Conservation (phyloP, 257 asterid genomes). For the Solanum pinnatisectum region DNA sequence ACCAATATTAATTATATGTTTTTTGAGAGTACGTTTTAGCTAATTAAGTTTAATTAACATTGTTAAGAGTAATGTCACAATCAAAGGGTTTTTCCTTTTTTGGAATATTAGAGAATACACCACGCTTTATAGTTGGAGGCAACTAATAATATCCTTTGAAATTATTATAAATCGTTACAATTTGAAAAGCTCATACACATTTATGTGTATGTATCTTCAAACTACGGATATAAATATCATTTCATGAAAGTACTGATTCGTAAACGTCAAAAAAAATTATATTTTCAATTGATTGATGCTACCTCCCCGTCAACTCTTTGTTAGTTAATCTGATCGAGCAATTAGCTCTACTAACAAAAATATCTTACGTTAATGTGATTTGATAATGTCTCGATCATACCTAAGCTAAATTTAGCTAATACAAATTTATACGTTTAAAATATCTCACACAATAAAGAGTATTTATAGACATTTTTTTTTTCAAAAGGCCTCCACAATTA, state of each 20-base stretch:
- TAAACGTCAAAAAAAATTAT: fast-evolving
- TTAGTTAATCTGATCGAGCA: neutral
- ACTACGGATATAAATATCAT: no score
- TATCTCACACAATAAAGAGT: no score
- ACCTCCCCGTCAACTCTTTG: no score
- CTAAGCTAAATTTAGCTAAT: no score
- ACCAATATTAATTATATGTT: neutral
- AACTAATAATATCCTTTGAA: neutral
- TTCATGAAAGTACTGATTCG: neutral
- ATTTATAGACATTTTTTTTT: no score
- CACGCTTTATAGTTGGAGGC: neutral
- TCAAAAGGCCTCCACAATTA: neutral
- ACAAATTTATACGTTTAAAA: no score
- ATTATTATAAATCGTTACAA: neutral
- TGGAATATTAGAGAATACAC: neutral
- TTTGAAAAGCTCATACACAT: neutral
- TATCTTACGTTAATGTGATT: no score
- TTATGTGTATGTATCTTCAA: neutral
- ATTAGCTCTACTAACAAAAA: neutral
- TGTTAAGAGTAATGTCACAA: neutral
- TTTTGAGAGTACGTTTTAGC: neutral
- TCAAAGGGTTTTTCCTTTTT: neutral
- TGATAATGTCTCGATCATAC: no score
- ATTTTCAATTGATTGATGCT: neutral
- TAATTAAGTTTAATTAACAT: neutral